These are phyloP conservation scores for Lecanicillium sp. DNA, from an alignment of 2,329 filamentous ascomycete species.

Conservation along the genomic window DNA sequence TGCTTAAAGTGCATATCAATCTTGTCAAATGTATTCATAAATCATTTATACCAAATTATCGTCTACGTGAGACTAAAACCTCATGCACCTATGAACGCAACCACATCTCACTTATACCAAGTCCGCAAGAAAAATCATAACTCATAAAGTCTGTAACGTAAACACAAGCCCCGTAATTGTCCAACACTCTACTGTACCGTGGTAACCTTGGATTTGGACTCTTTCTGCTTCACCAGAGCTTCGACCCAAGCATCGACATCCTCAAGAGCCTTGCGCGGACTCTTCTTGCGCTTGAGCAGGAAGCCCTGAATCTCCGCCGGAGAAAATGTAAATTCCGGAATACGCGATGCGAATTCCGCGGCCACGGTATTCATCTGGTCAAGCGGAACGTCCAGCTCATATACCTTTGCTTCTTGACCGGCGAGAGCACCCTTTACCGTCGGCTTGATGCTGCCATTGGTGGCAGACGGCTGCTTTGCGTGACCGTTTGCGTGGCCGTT, in stretches of 20 bases:
- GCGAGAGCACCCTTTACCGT: slow-evolving; percentile 4
- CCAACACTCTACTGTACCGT: slow-evolving; percentile 33
- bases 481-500: slow-evolving; percentile 2
- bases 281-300: slow-evolving; percentile 53
- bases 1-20: too few relatives aligned
- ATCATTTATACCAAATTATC: too few relatives aligned
- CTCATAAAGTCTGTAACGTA: too few relatives aligned
- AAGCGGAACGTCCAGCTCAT: slow-evolving; percentile 23
- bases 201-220: slow-evolving; percentile 37
- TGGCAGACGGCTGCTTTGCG: slow-evolving; percentile 1
- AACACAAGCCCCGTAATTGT: neutral
- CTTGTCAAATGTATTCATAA: too few relatives aligned
- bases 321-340: slow-evolving; percentile 45
- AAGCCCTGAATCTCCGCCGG: slow-evolving; percentile 61
- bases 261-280: slow-evolving; percentile 44
- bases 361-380: slow-evolving; percentile 39
- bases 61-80: too few relatives aligned
- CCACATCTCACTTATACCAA: too few relatives aligned
- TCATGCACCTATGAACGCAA: too few relatives aligned
- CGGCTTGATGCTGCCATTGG: slow-evolving; percentile 2
- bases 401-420: slow-evolving; percentile 12
- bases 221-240: slow-evolving; percentile 42
- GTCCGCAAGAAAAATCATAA: too few relatives aligned
- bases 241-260: slow-evolving; percentile 48
- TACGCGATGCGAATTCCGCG: slow-evolving; percentile 38